phyloP scores from a whole-genome alignment of 352 stramenopile species.

The Phytophthora idaei region DNA sequence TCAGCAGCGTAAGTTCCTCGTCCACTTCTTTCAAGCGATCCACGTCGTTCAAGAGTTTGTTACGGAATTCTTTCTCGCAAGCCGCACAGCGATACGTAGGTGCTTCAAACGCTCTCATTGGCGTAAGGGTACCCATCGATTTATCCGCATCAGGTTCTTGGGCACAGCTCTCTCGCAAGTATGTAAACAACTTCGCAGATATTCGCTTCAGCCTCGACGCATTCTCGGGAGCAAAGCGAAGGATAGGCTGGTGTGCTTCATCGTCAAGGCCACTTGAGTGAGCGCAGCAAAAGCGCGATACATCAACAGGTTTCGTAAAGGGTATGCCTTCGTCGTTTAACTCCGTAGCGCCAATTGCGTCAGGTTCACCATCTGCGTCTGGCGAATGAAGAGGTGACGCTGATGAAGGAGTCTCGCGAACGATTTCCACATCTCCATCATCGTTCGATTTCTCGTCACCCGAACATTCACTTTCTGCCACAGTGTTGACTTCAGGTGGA shows the following conservation, averaged over 20 bases:
- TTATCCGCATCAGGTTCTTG: constrained; percentile 8
- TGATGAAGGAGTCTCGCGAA: constrained; percentile 13
- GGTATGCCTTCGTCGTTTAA: constrained; percentile 51
- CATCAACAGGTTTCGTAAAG: constrained; percentile 57
- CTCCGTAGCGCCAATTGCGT: background rate
- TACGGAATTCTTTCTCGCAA: constrained; percentile 57
- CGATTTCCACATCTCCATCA: constrained; percentile 21
- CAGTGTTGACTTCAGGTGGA: constrained; percentile 9
- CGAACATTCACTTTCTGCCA: constrained; percentile 25
- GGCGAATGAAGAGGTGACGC: constrained; percentile 7
- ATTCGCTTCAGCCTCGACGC: constrained; percentile 64
- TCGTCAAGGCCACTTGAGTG: constrained; percentile 38
- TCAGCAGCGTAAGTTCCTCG: constrained; percentile 60
- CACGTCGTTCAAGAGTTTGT: constrained; percentile 59
- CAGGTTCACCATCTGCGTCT: constrained; percentile 3
- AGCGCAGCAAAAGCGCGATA: constrained; percentile 51
- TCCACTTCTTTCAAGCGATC: constrained; percentile 56
- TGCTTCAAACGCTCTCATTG: constrained; percentile 49
- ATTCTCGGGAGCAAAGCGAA: constrained; percentile 59
- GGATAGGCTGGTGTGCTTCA: constrained; percentile 2
- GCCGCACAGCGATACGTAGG: constrained; percentile 48
- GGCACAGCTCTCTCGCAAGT: constrained; percentile 47
- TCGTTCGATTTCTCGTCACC: constrained; percentile 8
- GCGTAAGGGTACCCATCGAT: background rate
- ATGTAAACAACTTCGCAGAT: constrained; percentile 52